These are phyloP conservation scores for Peribolospora kevripleyi DNA, from an alignment of 768 basidiomycete genomes.

Conservation along the genomic window DNA sequence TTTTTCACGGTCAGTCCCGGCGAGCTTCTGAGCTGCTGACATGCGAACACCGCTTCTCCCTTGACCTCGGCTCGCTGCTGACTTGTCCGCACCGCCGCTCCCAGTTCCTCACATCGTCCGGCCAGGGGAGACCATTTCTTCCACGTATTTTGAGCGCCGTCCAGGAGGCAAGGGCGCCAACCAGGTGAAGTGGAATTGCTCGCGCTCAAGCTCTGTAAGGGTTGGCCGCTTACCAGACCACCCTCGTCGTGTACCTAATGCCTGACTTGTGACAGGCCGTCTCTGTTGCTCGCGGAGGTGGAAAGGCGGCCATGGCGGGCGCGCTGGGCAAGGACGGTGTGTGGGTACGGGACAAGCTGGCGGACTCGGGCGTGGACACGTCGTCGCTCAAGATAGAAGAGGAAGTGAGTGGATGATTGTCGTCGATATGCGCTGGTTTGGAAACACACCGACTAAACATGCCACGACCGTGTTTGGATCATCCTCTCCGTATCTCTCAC, in stretches of 20 bases:
- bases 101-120: conserved; percentile 11
- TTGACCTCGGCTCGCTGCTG: conserved; percentile 11
- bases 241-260: neutral
- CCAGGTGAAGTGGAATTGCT: conserved; percentile 10
- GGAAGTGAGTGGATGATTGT: conserved; percentile 5
- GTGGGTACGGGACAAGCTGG: conserved; percentile 15
- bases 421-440: too few species aligned
- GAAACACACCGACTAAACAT: neutral
- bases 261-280: too few species aligned
- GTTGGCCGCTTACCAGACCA: neutral
- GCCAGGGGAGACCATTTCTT: conserved; percentile 24
- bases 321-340: conserved; percentile 6
- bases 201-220: too few species aligned
- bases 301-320: neutral
- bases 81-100: conserved; percentile 2
- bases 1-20: neutral
- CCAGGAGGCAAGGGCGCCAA: conserved; percentile 27
- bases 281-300: too few species aligned
- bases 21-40: neutral
- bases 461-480: neutral
- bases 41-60: conserved; percentile 18
- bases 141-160: conserved; percentile 15
- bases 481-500: neutral
- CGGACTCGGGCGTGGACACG: conserved; percentile 15
- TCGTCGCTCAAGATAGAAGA: conserved; percentile 11